Evolutionary conservation across 108 stramenopile species (phyloP), one percentile per base, ranked within the genome.

Genomic region (Nitzschia inconspicua): DNA sequence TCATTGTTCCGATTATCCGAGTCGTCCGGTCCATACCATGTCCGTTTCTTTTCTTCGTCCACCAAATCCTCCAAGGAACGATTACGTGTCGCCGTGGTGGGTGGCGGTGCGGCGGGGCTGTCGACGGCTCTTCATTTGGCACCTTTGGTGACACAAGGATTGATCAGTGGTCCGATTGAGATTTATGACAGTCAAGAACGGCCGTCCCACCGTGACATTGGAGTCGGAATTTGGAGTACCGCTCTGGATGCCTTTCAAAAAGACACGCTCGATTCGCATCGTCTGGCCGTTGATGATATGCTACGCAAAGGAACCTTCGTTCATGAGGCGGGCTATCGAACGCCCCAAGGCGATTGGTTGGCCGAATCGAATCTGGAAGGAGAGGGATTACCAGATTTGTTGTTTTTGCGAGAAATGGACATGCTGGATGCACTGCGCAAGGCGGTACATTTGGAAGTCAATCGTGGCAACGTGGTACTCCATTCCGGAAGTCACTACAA

Each of bases 141-240:
- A 20, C 88, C 86, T 0, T 57, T 94, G 13, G 88, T 88, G 4
- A 52, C 69, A 7, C 43, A 56, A 0, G 88, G 88, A 9, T 39
- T 82, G 22, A 70, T 94, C 19, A 57, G 68, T 43, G 75, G 77
- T 23, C 92, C 92, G 4, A 82, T 94, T 43, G 88, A 94, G 51
- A 54, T 94, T 8, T 94, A 73, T 65, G 88, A 89, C 34, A 57
- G 60, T n/a, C 47, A 35, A 24, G 40, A 28, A 41, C 14, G 22
- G 13, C 20, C 53, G 26, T 42, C 27, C 18, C 5, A 19, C 19
- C 41, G 10, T 13, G 24, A 60, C 26, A 86, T 94, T 49, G 92
- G 92, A 0, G 86, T 94, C 14, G 92, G 92, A 11, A 66, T 94
- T 23, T 94, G 92, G 92, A 82, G 73, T 60, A 90, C 91, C 23